Conservation (phyloP, 2,329 filamentous ascomycete species). For the Biscogniauxia mediterranea region DNA sequence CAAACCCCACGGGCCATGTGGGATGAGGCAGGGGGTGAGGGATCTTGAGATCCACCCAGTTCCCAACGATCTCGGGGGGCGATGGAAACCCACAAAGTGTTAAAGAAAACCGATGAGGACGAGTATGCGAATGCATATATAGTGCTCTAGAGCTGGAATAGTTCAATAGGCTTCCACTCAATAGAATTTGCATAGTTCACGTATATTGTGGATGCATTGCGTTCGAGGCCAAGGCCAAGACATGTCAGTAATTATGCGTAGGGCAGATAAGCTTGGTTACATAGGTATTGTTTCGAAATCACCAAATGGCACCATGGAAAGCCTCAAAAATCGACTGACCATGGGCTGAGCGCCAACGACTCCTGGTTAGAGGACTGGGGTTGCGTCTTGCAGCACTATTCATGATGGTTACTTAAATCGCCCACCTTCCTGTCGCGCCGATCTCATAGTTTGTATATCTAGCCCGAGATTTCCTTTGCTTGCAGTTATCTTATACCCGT, state of each 20-base stretch:
- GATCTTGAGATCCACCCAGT: slow-evolving; percentile 1
- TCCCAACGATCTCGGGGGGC: neutral
- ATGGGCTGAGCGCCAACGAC: slow-evolving; percentile 20
- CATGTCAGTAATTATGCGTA: neutral
- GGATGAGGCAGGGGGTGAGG: slow-evolving; percentile 6
- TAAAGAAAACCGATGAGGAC: neutral
- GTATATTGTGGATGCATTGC: neutral
- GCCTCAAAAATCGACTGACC: slow-evolving; percentile 20
- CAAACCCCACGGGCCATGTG: slow-evolving; percentile 14
- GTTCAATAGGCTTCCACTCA: neutral
- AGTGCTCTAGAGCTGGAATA: neutral
- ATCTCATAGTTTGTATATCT: slow-evolving; percentile 4
- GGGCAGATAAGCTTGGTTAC: slow-evolving; percentile 5
- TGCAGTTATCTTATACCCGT: neutral
- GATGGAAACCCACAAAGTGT: neutral
- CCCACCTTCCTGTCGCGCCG: slow-evolving; percentile 2
- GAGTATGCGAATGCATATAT: neutral
- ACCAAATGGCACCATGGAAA: slow-evolving; percentile 10
- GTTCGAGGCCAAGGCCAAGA: neutral
- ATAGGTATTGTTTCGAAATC: slow-evolving; percentile 19
- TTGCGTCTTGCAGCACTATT: neutral
- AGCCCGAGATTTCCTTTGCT: slow-evolving; percentile 7
- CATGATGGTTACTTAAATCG: slow-evolving; percentile 8
- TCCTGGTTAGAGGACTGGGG: slow-evolving; percentile 10
- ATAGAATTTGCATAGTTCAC: neutral